These are phyloP conservation scores for Pyrenophora graminea DNA, from an alignment of 2,329 filamentous ascomycete genomes.

Conservation along the genomic window DNA sequence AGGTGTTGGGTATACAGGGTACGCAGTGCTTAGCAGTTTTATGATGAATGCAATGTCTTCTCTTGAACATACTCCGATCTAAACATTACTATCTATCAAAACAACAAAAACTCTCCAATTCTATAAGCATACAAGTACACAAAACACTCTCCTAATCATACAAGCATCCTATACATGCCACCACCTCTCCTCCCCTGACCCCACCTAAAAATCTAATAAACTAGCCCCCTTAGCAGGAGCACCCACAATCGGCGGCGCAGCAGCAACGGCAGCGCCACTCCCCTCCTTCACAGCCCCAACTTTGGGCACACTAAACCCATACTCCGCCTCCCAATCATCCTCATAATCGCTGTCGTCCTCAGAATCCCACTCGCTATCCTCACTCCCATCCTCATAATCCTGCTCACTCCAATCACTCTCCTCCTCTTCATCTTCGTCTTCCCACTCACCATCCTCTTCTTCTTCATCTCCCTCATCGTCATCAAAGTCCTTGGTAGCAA, in stretches of 20 bases:
- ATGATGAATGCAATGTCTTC: no score
- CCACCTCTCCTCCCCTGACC: no score
- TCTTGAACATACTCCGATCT: no score
- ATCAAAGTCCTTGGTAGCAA: conserved; percentile 3
- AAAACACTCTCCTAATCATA: not conserved
- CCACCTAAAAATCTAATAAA: conserved; percentile 3
- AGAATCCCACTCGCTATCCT: conserved; percentile 12
- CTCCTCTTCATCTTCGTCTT: not conserved
- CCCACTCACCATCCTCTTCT: conserved; percentile 3
- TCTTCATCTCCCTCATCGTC: conserved; percentile 3
- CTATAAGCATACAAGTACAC: no score
- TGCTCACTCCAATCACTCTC: conserved; percentile 9
- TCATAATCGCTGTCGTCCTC: conserved; percentile 14
- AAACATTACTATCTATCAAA: no score
- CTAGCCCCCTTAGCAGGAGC: not conserved
- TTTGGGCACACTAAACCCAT: conserved; percentile 5
- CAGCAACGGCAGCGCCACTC: not conserved
- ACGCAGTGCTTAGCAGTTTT: no score
- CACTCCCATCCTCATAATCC: conserved; percentile 13
- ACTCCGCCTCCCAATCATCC: conserved; percentile 15
- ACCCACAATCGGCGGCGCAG: not conserved
- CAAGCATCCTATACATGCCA: not conserved
- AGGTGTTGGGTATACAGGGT: no score
- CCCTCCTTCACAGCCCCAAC: not conserved
- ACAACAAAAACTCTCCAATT: no score